These are phyloP conservation scores for Drosera spatulata DNA, from an alignment of 179 eudicot species.

Conservation along the genomic window DNA sequence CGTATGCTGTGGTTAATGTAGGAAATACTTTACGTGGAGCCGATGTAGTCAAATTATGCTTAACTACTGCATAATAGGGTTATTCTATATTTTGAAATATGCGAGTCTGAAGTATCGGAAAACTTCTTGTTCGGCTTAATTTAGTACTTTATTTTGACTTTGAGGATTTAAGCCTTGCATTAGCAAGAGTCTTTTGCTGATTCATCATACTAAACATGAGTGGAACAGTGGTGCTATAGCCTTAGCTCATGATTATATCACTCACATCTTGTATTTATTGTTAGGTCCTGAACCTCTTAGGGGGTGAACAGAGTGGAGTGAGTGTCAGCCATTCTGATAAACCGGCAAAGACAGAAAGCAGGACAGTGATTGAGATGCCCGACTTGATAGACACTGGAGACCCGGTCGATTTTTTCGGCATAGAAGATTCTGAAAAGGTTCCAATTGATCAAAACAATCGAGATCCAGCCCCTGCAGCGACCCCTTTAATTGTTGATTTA, in stretches of 20 bases:
- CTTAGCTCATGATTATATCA: background rate
- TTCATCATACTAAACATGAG: slow-evolving; percentile 2
- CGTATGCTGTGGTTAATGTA: too few relatives aligned
- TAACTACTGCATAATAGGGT: too few relatives aligned
- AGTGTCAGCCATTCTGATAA: slow-evolving; percentile 28
- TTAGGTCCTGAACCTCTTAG: slow-evolving; percentile 71
- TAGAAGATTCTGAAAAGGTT: slow-evolving; percentile 21
- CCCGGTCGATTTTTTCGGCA: slow-evolving; percentile 40
- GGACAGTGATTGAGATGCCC: slow-evolving; percentile 50
- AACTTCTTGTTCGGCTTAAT: background rate
- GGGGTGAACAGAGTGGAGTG: slow-evolving; percentile 38
- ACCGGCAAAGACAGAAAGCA: slow-evolving; percentile 23
- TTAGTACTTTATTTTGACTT: background rate
- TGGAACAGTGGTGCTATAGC: background rate
- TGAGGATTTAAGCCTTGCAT: background rate
- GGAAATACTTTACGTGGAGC: too few relatives aligned
- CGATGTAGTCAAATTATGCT: too few relatives aligned
- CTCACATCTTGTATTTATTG: slow-evolving; percentile 4
- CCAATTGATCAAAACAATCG: slow-evolving; percentile 24
- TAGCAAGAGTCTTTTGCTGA: background rate
- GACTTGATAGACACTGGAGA: slow-evolving; percentile 76
- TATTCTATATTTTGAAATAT: too few relatives aligned
- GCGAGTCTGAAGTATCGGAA: too few relatives aligned
- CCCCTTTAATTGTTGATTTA: slow-evolving; percentile 61
- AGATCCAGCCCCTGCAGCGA: slow-evolving; percentile 20